Conservation (phyloP, 1,284 basidiomycete genomes). For the Cutaneotrichosporon sp. region DNA sequence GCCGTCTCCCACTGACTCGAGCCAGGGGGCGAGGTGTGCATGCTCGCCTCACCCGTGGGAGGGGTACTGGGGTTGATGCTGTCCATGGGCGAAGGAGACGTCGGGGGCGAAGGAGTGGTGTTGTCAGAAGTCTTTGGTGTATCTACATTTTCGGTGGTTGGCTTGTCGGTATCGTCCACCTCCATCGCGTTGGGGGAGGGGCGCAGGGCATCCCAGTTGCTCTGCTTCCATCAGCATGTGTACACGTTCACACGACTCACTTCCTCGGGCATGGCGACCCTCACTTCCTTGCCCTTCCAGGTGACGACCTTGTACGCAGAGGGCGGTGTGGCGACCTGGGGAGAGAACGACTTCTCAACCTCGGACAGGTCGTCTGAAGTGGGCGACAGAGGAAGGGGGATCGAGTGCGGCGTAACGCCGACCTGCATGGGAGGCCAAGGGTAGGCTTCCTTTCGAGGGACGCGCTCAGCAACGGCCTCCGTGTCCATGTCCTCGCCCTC, state of each 20-base stretch:
- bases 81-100: background rate
- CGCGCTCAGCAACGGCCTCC: background rate
- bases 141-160: slow-evolving; percentile 2
- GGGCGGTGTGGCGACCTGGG: background rate
- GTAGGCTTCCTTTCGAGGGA: slow-evolving; percentile 17
- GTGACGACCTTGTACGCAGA: slow-evolving; percentile 4
- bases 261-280: slow-evolving; percentile 9
- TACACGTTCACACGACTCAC: background rate
- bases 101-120: background rate
- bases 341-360: slow-evolving; percentile 11
- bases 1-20: slow-evolving; percentile 15
- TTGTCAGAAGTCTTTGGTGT: background rate
- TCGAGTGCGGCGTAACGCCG: slow-evolving; percentile 7
- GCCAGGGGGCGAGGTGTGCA: slow-evolving; percentile 9
- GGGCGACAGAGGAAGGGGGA: slow-evolving; percentile 22
- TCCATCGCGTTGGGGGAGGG: background rate
- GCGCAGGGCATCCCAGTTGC: slow-evolving; percentile 6
- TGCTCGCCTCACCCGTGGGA: background rate
- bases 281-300: slow-evolving; percentile 16
- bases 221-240: background rate
- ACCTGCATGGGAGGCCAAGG: slow-evolving; percentile 17
- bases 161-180: background rate
- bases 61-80: slow-evolving; percentile 2
- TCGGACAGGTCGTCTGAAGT: slow-evolving; percentile 10
- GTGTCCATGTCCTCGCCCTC: background rate